phyloP scores from a whole-genome alignment of 768 basidiomycete genomes.

The Candolleomyces aberdarensis region DNA sequence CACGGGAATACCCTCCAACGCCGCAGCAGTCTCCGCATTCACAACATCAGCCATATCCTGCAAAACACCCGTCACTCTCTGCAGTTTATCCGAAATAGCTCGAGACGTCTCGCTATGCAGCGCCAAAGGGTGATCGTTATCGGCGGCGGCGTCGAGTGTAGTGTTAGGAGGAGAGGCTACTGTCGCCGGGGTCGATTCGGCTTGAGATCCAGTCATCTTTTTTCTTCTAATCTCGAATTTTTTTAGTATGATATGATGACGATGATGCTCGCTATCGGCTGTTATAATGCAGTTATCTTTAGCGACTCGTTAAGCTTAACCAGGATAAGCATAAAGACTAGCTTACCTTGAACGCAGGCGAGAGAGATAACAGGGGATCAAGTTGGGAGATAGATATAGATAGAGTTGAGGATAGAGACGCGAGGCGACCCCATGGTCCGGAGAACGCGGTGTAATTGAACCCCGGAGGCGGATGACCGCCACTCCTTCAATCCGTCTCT shows the following conservation, averaged over 20 bases:
- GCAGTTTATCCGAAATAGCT: background rate
- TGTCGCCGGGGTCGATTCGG: background rate
- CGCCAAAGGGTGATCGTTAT: background rate
- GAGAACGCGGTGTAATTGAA: background rate
- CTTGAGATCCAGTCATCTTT: background rate
- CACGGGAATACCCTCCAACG: background rate
- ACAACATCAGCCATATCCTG: conserved; percentile 42
- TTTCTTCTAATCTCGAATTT: too few relatives aligned
- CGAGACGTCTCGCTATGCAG: background rate
- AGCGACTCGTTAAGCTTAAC: too few relatives aligned
- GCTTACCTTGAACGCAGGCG: too few relatives aligned
- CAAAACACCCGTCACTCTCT: conserved; percentile 48
- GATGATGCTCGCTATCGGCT: too few relatives aligned
- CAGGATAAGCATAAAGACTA: too few relatives aligned
- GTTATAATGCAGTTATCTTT: too few relatives aligned
- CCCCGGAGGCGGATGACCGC: too few relatives aligned
- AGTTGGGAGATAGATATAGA: background rate
- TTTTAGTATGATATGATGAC: too few relatives aligned
- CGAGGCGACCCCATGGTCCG: background rate
- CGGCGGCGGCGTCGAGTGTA: background rate
- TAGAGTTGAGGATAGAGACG: background rate
- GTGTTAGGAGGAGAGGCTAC: background rate
- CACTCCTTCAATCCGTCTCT: too few relatives aligned
- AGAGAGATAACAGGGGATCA: too few relatives aligned
- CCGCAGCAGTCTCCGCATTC: too few relatives aligned